These are phyloP conservation scores for Mycena crocata DNA, from an alignment of 768 basidiomycete genomes.

Conservation along the genomic window DNA sequence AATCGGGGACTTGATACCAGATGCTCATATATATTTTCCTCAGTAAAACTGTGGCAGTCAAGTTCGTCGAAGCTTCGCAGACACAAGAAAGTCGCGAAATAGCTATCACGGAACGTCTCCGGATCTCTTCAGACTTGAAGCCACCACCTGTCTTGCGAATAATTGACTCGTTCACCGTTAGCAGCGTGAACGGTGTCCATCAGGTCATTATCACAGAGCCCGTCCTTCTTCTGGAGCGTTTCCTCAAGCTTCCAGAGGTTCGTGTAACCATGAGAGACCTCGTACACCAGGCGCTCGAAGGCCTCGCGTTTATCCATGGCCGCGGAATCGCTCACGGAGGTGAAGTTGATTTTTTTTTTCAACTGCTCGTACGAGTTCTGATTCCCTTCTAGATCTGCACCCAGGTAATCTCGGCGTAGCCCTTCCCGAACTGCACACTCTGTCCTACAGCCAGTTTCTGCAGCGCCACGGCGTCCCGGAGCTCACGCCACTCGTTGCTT, in stretches of 20 bases:
- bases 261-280: not conserved
- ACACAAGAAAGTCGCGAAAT: not conserved
- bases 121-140: not conserved
- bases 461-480: not conserved
- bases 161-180: not conserved
- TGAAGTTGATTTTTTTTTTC: not conserved
- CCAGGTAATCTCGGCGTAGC: slow-evolving; percentile 2
- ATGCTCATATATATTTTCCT: not conserved
- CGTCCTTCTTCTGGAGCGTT: not conserved
- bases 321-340: slow-evolving; percentile 11
- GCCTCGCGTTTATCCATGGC: not conserved
- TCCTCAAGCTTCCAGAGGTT: not conserved
- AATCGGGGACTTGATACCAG: not conserved
- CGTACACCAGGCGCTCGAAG: slow-evolving; percentile 1
- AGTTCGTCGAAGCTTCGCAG: not conserved
- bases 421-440: not conserved
- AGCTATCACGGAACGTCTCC: not conserved
- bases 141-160: slow-evolving; percentile 7
- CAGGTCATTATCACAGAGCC: slow-evolving; percentile 6
- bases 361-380: not conserved
- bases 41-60: slow-evolving; percentile 10
- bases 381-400: not conserved
- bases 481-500: not conserved
- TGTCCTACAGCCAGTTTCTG: not conserved
- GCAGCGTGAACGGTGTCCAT: slow-evolving; percentile 4